These are phyloP conservation scores for Macrolepiota fuliginosa DNA, from an alignment of 768 basidiomycete species.

Conservation along the genomic window DNA sequence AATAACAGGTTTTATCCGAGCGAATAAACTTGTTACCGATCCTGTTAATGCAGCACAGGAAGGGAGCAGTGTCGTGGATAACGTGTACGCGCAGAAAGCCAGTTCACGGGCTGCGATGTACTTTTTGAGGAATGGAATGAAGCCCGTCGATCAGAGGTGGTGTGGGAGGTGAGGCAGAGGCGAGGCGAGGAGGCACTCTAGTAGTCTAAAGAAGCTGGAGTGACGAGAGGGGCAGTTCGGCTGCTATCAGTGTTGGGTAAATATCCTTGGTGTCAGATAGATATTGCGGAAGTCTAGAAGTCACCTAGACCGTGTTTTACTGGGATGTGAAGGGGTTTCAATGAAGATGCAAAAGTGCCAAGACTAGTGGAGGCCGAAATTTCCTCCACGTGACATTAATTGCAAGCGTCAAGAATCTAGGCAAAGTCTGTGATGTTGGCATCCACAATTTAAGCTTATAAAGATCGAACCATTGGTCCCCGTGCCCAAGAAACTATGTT, in stretches of 20 bases:
- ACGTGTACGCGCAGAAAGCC: background rate
- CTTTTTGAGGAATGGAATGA: background rate
- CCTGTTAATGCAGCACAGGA: background rate
- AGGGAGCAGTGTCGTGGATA: background rate
- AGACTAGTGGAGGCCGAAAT: background rate
- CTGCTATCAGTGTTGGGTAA: background rate
- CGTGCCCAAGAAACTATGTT: no score
- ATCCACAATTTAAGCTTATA: no score
- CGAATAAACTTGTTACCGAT: background rate
- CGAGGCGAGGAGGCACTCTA: background rate
- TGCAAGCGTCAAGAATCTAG: background rate
- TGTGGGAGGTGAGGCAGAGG: background rate
- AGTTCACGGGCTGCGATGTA: background rate
- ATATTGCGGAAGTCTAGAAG: background rate
- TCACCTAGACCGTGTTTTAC: background rate
- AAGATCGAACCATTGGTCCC: no score
- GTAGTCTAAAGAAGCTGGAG: background rate
- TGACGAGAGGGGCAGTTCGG: background rate
- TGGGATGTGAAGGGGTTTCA: background rate
- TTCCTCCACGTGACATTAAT: slow-evolving; percentile 1
- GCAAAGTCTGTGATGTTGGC: background rate
- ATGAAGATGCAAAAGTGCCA: background rate
- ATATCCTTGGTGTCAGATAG: background rate
- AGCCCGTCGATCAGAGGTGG: background rate
- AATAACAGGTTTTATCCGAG: background rate